Conservation (phyloP, 371 early-diverging fungal species). For the Lichtheimia hyalospora region DNA sequence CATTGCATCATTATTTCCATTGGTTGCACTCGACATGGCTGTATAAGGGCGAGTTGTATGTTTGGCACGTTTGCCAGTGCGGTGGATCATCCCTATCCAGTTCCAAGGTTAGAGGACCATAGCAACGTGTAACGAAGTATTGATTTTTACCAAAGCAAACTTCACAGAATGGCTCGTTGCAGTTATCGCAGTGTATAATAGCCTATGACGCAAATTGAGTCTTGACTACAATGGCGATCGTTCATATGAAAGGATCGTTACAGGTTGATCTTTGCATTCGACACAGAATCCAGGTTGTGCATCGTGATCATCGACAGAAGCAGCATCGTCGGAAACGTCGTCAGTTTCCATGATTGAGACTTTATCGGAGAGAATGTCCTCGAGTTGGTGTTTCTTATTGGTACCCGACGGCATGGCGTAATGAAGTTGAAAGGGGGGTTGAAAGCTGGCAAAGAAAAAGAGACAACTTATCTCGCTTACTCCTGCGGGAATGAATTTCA, state of each 20-base stretch:
- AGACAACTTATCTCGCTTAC: neutral
- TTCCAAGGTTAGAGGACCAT: neutral
- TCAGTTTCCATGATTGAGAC: slow-evolving; percentile 52
- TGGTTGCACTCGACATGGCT: neutral
- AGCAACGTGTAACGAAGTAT: neutral
- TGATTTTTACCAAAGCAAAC: slow-evolving; percentile 72
- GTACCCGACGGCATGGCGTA: slow-evolving; percentile 21
- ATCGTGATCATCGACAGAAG: slow-evolving; percentile 28
- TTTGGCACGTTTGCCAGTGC: slow-evolving; percentile 77
- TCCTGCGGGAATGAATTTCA: too few species aligned
- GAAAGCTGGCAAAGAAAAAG: neutral
- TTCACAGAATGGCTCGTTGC: slow-evolving; percentile 86
- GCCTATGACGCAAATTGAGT: slow-evolving; percentile 33
- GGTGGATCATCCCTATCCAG: slow-evolving; percentile 71
- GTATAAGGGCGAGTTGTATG: slow-evolving; percentile 53
- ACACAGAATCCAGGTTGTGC: slow-evolving; percentile 75
- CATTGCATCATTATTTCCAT: slow-evolving; percentile 7
- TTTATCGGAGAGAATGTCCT: slow-evolving; percentile 46
- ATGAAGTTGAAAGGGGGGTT: neutral
- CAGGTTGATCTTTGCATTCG: slow-evolving; percentile 86
- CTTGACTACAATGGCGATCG: neutral
- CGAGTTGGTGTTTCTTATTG: slow-evolving; percentile 34
- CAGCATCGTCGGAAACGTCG: slow-evolving; percentile 28
- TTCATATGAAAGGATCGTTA: slow-evolving; percentile 10
- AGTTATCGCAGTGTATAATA: slow-evolving; percentile 68